These are phyloP conservation scores for Hypholoma fasciculare DNA, from an alignment of 768 basidiomycete species.

Conservation along the genomic window DNA sequence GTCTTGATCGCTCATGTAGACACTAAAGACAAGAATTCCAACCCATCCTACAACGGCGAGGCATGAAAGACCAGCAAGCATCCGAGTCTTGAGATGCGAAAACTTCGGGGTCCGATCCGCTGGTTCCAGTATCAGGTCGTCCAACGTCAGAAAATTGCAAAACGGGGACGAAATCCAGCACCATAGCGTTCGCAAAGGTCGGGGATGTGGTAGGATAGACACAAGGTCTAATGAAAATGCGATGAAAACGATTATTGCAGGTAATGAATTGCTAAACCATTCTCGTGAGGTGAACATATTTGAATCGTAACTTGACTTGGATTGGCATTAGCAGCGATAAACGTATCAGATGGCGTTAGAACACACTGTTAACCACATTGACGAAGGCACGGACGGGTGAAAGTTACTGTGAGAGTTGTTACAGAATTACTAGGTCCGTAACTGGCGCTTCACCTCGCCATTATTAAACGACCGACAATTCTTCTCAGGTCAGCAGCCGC, in stretches of 20 bases:
- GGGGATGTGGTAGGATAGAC: conserved; percentile 25
- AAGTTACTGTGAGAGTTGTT: conserved; percentile 19
- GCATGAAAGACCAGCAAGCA: conserved; percentile 36
- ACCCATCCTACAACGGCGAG: conserved; percentile 43
- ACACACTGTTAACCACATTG: conserved; percentile 17
- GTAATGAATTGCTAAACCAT: conserved; percentile 22
- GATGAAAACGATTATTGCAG: conserved; percentile 27
- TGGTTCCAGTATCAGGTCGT: conserved; percentile 51
- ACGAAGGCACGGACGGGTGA: conserved; percentile 9
- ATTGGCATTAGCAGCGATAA: not conserved
- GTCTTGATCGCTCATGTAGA: conserved; percentile 23
- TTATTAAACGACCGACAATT: conserved; percentile 15
- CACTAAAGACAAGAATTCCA: conserved; percentile 37
- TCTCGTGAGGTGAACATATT: conserved; percentile 13
- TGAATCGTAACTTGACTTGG: conserved; percentile 11
- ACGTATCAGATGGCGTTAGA: not conserved
- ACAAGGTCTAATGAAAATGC: conserved; percentile 30
- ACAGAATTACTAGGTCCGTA: conserved; percentile 17
- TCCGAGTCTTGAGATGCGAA: conserved; percentile 28
- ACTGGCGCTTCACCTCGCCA: conserved; percentile 16
- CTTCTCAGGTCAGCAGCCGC: conserved; percentile 22
- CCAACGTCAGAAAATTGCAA: conserved; percentile 48
- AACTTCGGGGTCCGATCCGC: conserved; percentile 25
- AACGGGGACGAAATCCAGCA: conserved; percentile 40
- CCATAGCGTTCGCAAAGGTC: conserved; percentile 20